phyloP scores from a whole-genome alignment of 805 yeast genomes.

The Candida piceae region DNA sequence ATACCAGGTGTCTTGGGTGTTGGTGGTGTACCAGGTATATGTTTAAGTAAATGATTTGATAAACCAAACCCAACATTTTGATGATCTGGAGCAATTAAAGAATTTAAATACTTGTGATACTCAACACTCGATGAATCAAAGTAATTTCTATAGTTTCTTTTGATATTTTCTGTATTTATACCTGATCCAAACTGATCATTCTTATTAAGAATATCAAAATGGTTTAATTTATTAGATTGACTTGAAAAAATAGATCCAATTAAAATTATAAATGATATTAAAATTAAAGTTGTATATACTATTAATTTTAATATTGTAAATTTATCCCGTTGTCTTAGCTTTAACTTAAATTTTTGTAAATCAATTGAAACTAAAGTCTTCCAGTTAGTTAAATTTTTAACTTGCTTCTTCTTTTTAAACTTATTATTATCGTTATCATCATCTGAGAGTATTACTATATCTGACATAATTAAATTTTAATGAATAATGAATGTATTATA shows the following conservation, averaged over 20 bases:
- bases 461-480: no score
- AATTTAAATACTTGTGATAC: conserved; percentile 23
- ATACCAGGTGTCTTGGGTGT: conserved; percentile 24
- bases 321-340: conserved; percentile 8
- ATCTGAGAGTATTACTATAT: conserved; percentile 4
- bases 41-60: conserved; percentile 12
- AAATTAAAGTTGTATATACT: not conserved
- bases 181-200: not conserved
- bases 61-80: conserved; percentile 22
- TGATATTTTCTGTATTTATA: not conserved
- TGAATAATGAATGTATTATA: no score
- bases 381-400: conserved; percentile 5
- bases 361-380: not conserved
- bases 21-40: conserved; percentile 27
- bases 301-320: conserved; percentile 4
- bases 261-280: not conserved
- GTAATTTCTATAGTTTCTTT: conserved; percentile 12
- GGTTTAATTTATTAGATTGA: not conserved
- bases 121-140: conserved; percentile 12
- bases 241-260: no score
- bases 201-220: not conserved
- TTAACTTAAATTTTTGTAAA: conserved; percentile 8
- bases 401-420: conserved; percentile 12
- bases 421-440: conserved; percentile 18
- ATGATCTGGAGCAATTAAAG: conserved; percentile 18